Base-by-base conservation (phyloP, 1,284 basidiomycete species). In the Ganoderma boninense region DNA sequence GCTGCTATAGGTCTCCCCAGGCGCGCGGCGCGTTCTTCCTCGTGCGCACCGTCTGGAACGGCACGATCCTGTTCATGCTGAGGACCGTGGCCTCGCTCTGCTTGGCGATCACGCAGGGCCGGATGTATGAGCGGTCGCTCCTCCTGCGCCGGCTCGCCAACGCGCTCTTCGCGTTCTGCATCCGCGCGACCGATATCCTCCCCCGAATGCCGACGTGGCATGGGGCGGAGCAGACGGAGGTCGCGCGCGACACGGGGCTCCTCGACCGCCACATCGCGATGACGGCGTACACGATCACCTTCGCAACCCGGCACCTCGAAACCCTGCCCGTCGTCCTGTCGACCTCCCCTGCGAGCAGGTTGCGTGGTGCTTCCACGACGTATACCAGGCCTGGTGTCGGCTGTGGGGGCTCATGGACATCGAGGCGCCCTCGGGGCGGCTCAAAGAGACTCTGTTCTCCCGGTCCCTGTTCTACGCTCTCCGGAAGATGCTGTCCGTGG, bases 1-100 rank as follows among this genome's bases (percentile, higher is more conserved):
- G 75, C 56, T 62, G 71, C 5, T 76, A 73, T 62, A 68, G 72
- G 40, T 75, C 74, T 7, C 74, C 72, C 8, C 72, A 73, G 64
- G 65, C 75, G 2, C 69, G 70, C 52, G 57, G 69, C 1, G 69
- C 67, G 52, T 73, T 70, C 65, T 65, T 70, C 29, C 65, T 57
- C 8, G 18, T 70, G 16, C 64, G 62, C 8, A 64, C 44, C 5
- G 43, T 68, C 13, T 57, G 54, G 54, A 57, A 57, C 11, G 29
- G 54, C 54, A 11, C 54, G 20, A 57, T 57, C 54, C 29, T 57
- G 54, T 57, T 57, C 23, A 16, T 52, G 42, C 3, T 64, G 10
- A 32, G 52, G 11, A 40, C 40, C 18, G 38, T 70, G 1, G 64
- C 65, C 18, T 18, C 61, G 57, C 46, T 43, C 54, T 57, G 54